Conservation (phyloP, 2,329 filamentous ascomycete genomes). For the Aspergillus oerlinghausenensis region DNA sequence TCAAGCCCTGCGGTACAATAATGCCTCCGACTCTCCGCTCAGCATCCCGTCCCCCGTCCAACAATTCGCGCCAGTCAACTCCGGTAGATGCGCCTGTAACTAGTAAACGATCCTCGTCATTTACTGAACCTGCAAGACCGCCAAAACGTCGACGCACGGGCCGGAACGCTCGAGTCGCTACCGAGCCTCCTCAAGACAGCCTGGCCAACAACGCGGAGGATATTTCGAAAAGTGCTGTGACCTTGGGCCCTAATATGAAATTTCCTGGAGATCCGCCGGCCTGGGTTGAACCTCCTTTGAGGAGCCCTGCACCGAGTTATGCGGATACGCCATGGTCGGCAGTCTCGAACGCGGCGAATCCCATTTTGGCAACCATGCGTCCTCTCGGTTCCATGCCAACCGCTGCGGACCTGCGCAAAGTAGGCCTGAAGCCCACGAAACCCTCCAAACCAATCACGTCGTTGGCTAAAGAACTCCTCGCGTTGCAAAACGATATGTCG, state of each 20-base stretch:
- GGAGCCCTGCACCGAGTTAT: slow-evolving; percentile 61
- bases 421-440: slow-evolving; percentile 42
- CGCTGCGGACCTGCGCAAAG: slow-evolving; percentile 53
- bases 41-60: slow-evolving; percentile 26
- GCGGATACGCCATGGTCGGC: slow-evolving; percentile 63
- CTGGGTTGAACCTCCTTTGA: slow-evolving; percentile 56
- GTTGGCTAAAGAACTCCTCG: slow-evolving; percentile 38
- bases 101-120: slow-evolving; percentile 17
- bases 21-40: slow-evolving; percentile 36
- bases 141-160: slow-evolving; percentile 31
- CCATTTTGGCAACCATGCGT: slow-evolving; percentile 78
- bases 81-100: slow-evolving; percentile 20
- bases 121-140: slow-evolving; percentile 26
- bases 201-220: slow-evolving; percentile 11
- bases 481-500: slow-evolving; percentile 8
- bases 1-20: slow-evolving; percentile 17
- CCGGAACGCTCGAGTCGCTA: slow-evolving; percentile 21
- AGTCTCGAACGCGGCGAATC: slow-evolving; percentile 58
- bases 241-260: slow-evolving; percentile 9
- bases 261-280: slow-evolving; percentile 7
- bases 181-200: slow-evolving; percentile 17
- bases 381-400: slow-evolving; percentile 70
- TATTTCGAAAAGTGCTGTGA: slow-evolving; percentile 1
- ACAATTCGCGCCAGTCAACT: slow-evolving; percentile 30
- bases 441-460: slow-evolving; percentile 39